Percentiles rank a stretch among this genome's conserved stretches.
phyloP scores from a whole-genome alignment of 2,329 filamentous ascomycete genomes.

The Pyrenophora graminea region DNA sequence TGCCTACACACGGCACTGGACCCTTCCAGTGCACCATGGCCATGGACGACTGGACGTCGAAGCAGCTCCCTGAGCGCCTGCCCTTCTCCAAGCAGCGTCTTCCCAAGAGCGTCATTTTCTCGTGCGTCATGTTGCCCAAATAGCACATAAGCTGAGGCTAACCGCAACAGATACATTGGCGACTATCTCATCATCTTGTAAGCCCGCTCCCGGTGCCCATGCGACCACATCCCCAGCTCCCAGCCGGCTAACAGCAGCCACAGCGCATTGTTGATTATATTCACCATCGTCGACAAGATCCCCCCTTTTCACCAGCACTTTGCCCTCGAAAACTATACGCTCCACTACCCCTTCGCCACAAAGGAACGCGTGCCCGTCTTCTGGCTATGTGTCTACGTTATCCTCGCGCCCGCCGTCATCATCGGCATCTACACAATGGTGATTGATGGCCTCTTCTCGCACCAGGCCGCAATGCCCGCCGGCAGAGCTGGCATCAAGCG shows the following conservation, averaged over 20 bases:
- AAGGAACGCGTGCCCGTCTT: constrained; percentile 60
- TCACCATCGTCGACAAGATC: constrained; percentile 58
- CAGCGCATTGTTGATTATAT: constrained; percentile 57
- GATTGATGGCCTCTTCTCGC: constrained; percentile 63
- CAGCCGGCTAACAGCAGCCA: constrained; percentile 13
- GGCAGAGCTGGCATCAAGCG: constrained; percentile 37
- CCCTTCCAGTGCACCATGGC: constrained; percentile 36
- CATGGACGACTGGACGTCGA: constrained; percentile 44
- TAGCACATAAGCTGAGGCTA: constrained; percentile 16
- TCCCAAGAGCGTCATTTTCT: constrained; percentile 56
- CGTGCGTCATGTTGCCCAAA: constrained; percentile 46
- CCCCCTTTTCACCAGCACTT: constrained; percentile 63
- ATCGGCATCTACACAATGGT: constrained; percentile 62
- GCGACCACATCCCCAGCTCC: constrained; percentile 39
- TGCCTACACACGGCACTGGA: constrained; percentile 7
- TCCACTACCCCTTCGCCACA: constrained; percentile 62
- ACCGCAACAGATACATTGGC: constrained; percentile 55
- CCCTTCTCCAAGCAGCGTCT: constrained; percentile 60
- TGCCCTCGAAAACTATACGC: constrained; percentile 59
- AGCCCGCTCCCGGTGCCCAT: constrained; percentile 34
- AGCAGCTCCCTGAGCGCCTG: constrained; percentile 51
- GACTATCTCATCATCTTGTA: constrained; percentile 65
- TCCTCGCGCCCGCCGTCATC: constrained; percentile 54
- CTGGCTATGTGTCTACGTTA: constrained; percentile 55
- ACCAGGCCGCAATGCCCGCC: constrained; percentile 44